phyloP scores from a whole-genome alignment of 208 protist species.

The Acanthamoeba polyphaga region DNA sequence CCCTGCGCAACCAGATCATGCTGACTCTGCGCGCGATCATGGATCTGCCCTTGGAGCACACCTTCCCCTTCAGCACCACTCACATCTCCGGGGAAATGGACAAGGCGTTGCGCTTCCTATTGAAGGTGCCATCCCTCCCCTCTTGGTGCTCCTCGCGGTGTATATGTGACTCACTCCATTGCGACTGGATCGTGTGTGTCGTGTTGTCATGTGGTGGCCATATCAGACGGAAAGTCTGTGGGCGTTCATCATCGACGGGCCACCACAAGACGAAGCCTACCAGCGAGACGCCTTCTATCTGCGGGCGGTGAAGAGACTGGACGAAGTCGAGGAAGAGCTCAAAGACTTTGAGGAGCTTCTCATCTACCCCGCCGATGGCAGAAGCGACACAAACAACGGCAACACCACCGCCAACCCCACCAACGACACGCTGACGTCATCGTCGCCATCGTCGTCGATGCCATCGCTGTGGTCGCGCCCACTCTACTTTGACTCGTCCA shows the following conservation, averaged over 20 bases:
- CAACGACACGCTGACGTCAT: not conserved
- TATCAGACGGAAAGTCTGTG: slow-evolving; percentile 21
- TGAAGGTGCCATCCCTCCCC: not conserved
- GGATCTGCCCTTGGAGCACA: slow-evolving; percentile 18
- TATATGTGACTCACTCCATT: not conserved
- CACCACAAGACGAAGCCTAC: not conserved
- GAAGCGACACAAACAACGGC: not conserved
- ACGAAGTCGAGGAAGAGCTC: slow-evolving; percentile 21
- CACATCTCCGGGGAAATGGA: not conserved
- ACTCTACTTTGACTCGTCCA: not conserved
- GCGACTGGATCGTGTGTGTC: not conserved
- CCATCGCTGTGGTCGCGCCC: not conserved
- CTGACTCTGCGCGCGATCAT: not conserved
- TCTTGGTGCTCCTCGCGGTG: not conserved
- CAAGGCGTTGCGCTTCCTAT: not conserved
- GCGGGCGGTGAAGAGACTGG: not conserved
- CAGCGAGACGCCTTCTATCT: not conserved
- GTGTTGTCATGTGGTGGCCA: not conserved
- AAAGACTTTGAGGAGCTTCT: not conserved
- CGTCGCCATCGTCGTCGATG: not conserved
- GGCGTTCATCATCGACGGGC: slow-evolving; percentile 18
- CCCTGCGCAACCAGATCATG: not conserved
- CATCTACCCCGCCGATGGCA: not conserved
- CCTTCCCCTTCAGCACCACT: not conserved
- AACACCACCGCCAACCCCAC: not conserved